phyloP scores from a whole-genome alignment of 116 monocot species.

The Iris pallida region DNA sequence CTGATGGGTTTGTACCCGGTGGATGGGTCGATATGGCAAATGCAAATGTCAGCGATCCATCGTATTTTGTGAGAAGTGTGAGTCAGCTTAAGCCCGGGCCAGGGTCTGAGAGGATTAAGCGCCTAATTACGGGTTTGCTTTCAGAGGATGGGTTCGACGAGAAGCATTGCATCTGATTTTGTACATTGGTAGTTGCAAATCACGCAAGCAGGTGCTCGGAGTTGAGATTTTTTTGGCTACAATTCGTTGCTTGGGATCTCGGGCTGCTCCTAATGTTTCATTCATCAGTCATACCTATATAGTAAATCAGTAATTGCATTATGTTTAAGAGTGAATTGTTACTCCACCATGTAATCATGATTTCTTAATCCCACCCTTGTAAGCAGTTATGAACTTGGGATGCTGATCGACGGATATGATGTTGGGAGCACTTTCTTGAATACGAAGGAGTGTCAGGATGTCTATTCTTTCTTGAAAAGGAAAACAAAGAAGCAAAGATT shows the following conservation, averaged over 20 bases:
- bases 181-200: too few species aligned
- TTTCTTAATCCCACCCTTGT: too few species aligned
- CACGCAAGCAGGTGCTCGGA: background rate
- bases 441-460: too few species aligned
- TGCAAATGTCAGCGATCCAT: slow-evolving; percentile 14
- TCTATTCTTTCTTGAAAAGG: too few species aligned
- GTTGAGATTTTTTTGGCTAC: background rate
- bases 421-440: too few species aligned
- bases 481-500: too few species aligned
- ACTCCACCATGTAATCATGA: background rate
- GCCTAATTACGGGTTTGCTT: slow-evolving; percentile 39
- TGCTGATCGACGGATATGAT: too few species aligned
- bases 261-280: background rate
- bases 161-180: too few species aligned
- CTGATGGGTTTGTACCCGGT: slow-evolving; percentile 38
- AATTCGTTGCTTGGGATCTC: background rate
- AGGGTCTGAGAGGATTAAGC: slow-evolving; percentile 39
- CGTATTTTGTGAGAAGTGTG: slow-evolving; percentile 16
- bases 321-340: background rate
- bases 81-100: slow-evolving; percentile 43
- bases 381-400: too few species aligned
- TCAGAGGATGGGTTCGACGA: slow-evolving; percentile 26
- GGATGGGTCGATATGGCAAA: slow-evolving; percentile 29
- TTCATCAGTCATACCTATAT: background rate
- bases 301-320: background rate